Evolutionary conservation across 352 stramenopile species (phyloP).

Genomic region (Phytopythium ostracodes): DNA sequence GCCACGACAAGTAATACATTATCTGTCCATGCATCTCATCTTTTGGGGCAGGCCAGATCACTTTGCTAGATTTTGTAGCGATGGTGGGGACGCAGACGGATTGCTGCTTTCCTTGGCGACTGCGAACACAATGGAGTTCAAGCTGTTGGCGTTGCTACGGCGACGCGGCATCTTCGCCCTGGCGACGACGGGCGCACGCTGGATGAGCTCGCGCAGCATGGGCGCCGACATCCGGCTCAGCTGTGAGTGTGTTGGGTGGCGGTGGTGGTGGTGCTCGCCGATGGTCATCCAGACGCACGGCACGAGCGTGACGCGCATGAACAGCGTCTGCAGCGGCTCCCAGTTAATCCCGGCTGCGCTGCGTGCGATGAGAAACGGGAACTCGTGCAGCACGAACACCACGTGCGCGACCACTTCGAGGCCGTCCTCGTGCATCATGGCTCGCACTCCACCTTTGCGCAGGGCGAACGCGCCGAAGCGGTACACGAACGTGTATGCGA

Average conservation of each 20-base stretch:
- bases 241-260: conserved; percentile 1
- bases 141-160: neutral
- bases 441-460: conserved; percentile 13
- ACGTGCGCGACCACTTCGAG: conserved; percentile 27
- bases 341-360: conserved; percentile 15
- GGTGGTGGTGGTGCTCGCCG: conserved; percentile 24
- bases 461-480: conserved; percentile 15
- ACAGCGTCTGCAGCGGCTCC: conserved; percentile 27
- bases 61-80: neutral
- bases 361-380: conserved; percentile 27
- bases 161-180: neutral
- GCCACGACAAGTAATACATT: neutral
- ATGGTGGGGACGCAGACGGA: neutral
- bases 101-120: neutral
- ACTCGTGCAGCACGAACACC: conserved; percentile 30
- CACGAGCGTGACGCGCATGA: conserved; percentile 24
- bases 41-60: neutral
- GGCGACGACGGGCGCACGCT: neutral
- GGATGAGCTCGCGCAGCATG: conserved; percentile 1
- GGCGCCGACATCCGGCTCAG: neutral
- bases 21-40: neutral
- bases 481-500: conserved; percentile 32
- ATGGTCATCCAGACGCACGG: conserved; percentile 38
- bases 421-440: conserved; percentile 19
- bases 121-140: neutral